A percentile compares a stretch with the other conserved stretches of the same genome.
phyloP scores from a whole-genome alignment of 2,329 filamentous ascomycete genomes.

The Diaporthe destruens region DNA sequence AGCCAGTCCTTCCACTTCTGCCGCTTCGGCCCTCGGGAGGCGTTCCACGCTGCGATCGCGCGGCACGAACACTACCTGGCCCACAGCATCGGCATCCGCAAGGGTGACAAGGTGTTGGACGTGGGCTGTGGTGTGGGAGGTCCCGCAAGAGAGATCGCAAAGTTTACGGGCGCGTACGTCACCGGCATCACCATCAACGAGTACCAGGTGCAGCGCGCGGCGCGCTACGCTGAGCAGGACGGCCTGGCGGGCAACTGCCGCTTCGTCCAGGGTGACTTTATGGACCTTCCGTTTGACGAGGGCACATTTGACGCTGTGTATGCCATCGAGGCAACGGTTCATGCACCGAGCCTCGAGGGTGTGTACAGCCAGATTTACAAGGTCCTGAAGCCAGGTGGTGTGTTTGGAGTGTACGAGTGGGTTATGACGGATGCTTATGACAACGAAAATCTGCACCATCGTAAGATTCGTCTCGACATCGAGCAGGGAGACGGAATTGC shows the following conservation, averaged over 20 bases:
- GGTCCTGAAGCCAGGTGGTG: constrained; percentile 80
- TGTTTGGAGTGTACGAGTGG: constrained; percentile 85
- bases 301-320: constrained; percentile 82
- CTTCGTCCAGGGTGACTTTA: constrained; percentile 82
- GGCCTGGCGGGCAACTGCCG: constrained; percentile 73
- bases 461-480: constrained; percentile 78
- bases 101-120: constrained; percentile 77
- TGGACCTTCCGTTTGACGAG: constrained; percentile 82
- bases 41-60: constrained; percentile 79
- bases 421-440: constrained; percentile 83
- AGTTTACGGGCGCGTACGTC: constrained; percentile 77
- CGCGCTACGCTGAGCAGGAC: constrained; percentile 74
- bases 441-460: constrained; percentile 75
- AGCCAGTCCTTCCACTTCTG: constrained; percentile 83
- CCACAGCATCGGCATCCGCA: constrained; percentile 74
- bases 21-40: constrained; percentile 77
- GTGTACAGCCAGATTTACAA: constrained; percentile 81
- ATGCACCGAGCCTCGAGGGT: constrained; percentile 78
- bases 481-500: constrained; percentile 83
- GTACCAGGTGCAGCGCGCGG: constrained; percentile 82
- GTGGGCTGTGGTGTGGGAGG: constrained; percentile 84
- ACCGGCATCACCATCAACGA: constrained; percentile 84
- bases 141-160: constrained; percentile 80
- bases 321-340: constrained; percentile 82
- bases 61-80: constrained; percentile 84